Base-by-base conservation (phyloP, 2,329 filamentous ascomycete species). In the Eurotiales sp. region DNA sequence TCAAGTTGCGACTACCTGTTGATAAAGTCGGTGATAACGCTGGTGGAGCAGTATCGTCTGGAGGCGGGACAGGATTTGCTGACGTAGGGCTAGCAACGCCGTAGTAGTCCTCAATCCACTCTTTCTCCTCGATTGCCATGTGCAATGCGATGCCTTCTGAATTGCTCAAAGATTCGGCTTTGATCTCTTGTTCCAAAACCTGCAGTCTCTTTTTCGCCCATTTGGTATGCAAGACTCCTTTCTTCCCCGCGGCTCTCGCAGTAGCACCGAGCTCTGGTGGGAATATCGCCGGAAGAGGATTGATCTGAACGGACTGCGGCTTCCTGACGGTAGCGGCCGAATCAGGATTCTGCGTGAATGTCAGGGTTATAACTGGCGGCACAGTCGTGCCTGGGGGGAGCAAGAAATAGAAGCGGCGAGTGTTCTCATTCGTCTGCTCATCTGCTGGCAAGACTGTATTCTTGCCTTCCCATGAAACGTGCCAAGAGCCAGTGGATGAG, bases 271-370 rank as follows among this genome's bases (percentile, higher is more conserved):
- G 75, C 54, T 86, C 85, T 0, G 86, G 82, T 1, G 88, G 85
- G 63, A 92, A 96, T 58, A 96, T 92, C 27, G 90, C 90, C 0
- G 90, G 90, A 46, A 95, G 75, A 1, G 90, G 88, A 63, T 91
- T 91, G 11, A 90, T 84, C 37, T 80, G 77, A 63, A 85, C 78
- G 1, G 74, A 71, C 52, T 79, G 69, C 2, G 59, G 61, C 53
- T 68, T 71, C 54, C 67, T 73, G 32, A 61, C 54, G 55, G 68
- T 41, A 52, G 62, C 56, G 32, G 53, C 66, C 63, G 15, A 69
- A 62, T 57, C 76, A 72, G 58, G 77, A 63, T 66, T 65, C 5
- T 76, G 73, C 36, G 72, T 66, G 49, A 78, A 78, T 10, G 72
- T 76, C 27, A 95, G 80, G 42, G 79, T 87, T 47, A 96, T 80